Percentiles rank a stretch among this genome's conserved stretches.
Conservation (phyloP, 2,329 filamentous ascomycete genomes). For the Fusarium agapanthi region DNA sequence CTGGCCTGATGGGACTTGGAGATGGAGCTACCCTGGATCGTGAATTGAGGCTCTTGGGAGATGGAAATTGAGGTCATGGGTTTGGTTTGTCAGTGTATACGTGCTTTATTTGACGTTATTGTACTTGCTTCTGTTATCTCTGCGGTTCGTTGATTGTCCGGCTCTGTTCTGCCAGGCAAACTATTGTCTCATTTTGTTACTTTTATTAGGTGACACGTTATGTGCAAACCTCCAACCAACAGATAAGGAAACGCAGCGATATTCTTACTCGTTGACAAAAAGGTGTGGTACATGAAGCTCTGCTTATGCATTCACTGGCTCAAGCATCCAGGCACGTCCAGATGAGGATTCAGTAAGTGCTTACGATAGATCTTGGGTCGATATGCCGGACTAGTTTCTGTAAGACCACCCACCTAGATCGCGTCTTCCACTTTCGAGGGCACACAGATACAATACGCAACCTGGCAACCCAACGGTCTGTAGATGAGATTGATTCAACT, state of each 20-base stretch:
- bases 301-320: background rate
- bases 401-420: background rate
- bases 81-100: background rate
- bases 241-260: fast-evolving
- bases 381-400: background rate
- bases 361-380: background rate
- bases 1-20: background rate
- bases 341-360: background rate
- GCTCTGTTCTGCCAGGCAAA: fast-evolving
- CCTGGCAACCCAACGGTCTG: too few species aligned
- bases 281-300: background rate
- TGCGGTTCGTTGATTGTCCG: fast-evolving
- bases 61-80: background rate
- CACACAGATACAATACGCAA: background rate
- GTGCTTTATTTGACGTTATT: fast-evolving
- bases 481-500: too few species aligned
- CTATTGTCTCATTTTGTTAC: fast-evolving
- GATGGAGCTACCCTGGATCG: background rate
- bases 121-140: fast-evolving
- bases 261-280: background rate
- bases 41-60: background rate
- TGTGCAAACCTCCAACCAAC: background rate
- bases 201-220: too few species aligned
- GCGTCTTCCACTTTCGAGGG: background rate
- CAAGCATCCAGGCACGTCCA: background rate